Evolutionary conservation across 495 filamentous ascomycete species (phyloP), one percentile per base, ranked within the genome.

Genomic region (Pyronema omphalodes): DNA sequence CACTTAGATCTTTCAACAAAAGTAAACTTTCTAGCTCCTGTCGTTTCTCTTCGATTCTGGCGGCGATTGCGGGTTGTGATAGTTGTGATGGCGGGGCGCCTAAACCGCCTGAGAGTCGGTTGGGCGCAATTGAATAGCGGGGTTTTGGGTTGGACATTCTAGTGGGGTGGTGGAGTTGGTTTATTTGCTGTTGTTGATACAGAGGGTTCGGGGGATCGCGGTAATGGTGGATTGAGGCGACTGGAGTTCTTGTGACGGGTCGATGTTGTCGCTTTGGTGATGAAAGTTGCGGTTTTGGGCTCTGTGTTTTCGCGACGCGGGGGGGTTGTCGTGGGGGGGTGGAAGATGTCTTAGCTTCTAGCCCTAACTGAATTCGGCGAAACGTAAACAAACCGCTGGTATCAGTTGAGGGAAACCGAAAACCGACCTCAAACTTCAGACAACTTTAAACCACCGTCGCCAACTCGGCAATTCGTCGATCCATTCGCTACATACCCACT

Each of bases 21-120:
- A 79, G 82, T 37, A 96, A 72, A 61, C 83, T 93, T 58, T 94
- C 87, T 11, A 98, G 75, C 66, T 98, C 91, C 41, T 82, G 82
- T 66, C 85, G 88, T 71, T 98, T 98, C 64, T 93, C 86, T 49
- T 84, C 82, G 66, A 98, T 88, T 50, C 93, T 82, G 29, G 86
- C 78, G 33, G 84, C 65, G n/a, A 98, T 73, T 23, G 81, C 78
- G 39, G 52, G 40, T 11, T 12, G 19, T 7, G 17, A 14, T 66
- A 88, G 87, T 37, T 83, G 77, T 15, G 66, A 66, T 15, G 54
- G 60, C 51, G 51, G 64, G 15, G 57, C 70, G 33, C 69, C 67
- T 1, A 74, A 68, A 23, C 72, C 67, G 23, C 80, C 81, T 19
- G 74, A 70, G 57, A 78, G 77, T 39, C 81, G 80, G 59, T 81